Base-by-base conservation (phyloP, 2,329 filamentous ascomycete genomes). In the Calonectria hawksworthii region DNA sequence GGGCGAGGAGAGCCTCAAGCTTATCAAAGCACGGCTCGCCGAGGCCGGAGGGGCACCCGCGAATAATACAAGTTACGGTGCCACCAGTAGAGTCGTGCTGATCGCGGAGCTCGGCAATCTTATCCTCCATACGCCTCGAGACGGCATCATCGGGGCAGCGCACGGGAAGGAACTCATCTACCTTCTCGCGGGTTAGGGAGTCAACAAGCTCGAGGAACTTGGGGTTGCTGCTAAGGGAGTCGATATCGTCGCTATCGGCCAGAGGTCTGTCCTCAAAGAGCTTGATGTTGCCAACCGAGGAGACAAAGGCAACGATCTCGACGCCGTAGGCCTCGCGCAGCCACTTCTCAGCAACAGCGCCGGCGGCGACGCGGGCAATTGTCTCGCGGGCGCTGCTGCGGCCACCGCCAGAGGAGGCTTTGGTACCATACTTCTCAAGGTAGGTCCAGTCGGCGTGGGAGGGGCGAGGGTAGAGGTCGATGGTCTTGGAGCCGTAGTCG, bases 381-480 rank as follows among this genome's bases (percentile, higher is more conserved):
- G 96, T 99, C 90, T 99, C 97, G 78, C 96, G 90, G n/a, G 96
- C 96, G 84, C 94, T 96, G 84, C 94, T 96, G 76, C 97, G 91
- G 70, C 97, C 96, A 80, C 97, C 96, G 73, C 97, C 96, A 76
- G 93, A 96, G 84, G 92, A 95, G 47, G 97, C 96, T 89, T 98
- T 98, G 80, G 98, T 93, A 72, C 96, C 96, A 85, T 99, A 99
- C 88, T 99, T 99, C 86, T 98, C 95, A 75, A 98, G 90, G 87
- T 99, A 99, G 75, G 97, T 99, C 92, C 94, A 98, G 87, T 99
- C 96, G 74, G 97, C 96, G 86, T 99, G 97, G 84, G 93, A 95
- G 44, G 96, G 97, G 68, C 97, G 92, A 6, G 97, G 97, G 89
- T 94, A 99, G 76, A 93, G 87, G 86, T 99, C 95, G 92, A 98